These are phyloP conservation scores for Wickerhamomyces chambardii DNA, from an alignment of 805 yeast species.

Conservation along the genomic window DNA sequence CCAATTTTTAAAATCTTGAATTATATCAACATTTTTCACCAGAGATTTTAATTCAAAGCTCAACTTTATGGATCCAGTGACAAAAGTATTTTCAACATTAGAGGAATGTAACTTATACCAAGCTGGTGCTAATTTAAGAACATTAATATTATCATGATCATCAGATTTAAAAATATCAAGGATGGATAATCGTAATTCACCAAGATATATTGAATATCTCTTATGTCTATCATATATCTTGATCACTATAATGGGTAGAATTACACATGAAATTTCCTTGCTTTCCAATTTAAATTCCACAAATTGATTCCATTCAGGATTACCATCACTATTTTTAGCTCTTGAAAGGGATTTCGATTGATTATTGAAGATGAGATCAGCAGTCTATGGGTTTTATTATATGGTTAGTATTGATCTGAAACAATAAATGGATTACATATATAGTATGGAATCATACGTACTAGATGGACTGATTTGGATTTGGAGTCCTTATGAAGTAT, in stretches of 20 bases:
- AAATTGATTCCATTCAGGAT: conserved; percentile 15
- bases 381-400: conserved; percentile 5
- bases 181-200: conserved; percentile 16
- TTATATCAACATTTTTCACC: conserved; percentile 6
- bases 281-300: conserved; percentile 6
- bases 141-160: conserved; percentile 1
- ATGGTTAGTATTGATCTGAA: not conserved
- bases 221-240: conserved; percentile 13
- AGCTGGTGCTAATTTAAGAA: conserved; percentile 16
- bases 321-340: conserved; percentile 12
- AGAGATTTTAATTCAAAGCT: conserved; percentile 28
- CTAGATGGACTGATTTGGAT: conserved; percentile 5
- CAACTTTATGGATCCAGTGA: conserved; percentile 37
- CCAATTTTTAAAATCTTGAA: conserved; percentile 14
- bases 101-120: conserved; percentile 39
- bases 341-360: conserved; percentile 12
- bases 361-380: conserved; percentile 15
- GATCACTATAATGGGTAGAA: conserved; percentile 14
- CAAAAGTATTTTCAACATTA: conserved; percentile 28
- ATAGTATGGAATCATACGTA: not conserved
- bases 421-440: too few species aligned
- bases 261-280: conserved; percentile 5
- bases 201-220: conserved; percentile 16
- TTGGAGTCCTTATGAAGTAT: too few species aligned
- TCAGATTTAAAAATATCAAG: conserved; percentile 7